Base-by-base conservation (phyloP, 768 basidiomycete species). In the Tylopilus rubrobrunneus region DNA sequence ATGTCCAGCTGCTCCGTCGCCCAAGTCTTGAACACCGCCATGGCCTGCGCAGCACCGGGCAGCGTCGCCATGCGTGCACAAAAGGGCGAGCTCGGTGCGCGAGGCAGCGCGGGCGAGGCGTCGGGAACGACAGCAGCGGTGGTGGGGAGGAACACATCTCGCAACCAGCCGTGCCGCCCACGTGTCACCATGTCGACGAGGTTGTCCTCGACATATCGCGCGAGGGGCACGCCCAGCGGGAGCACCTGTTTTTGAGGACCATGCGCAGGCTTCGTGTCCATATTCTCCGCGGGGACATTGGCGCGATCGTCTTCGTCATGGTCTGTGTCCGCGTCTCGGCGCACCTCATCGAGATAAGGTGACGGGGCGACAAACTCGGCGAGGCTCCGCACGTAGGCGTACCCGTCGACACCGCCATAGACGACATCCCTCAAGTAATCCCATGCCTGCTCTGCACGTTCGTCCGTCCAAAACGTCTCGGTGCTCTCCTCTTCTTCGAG, bases 371-470 rank as follows among this genome's bases (percentile, higher is more conserved):
- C 74, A 57, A 91, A 92, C 67, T 87, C 85, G 25, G 87, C 88
- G 51, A 92, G 61, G 64, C 89, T 91, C 55, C 85, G 76, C 49
- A 85, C 78, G 65, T 91, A 91, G 6, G 89, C 89, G 27, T 83
- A 69, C 2, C 89, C 89, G 52, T 89, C 87, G 0, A 82, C 75
- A 44, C 89, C 88, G 0, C 89, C 89, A 63, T 90, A 91, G 0
- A 91, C 87, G n/a, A 89, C 64, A 63, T 89, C 86, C 19, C 78
- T 71, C 17, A 91, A 44, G 60, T 85, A 88, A n/a, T 75, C 77
- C 68, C 88, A 85, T 2, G 79, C 86, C 23, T 78, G 75, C n/a
- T 67, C 66, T 12, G 79, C 81, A 6, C 75, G 71, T 46, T 72
- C 72, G 12, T 72, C 65, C 23, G 71, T 76, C 79, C 82, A 87